A percentile compares a stretch with the other conserved stretches of the same genome.
Evolutionary conservation across 73 alveolate species (phyloP).

Genomic region (Diophrys sp.): DNA sequence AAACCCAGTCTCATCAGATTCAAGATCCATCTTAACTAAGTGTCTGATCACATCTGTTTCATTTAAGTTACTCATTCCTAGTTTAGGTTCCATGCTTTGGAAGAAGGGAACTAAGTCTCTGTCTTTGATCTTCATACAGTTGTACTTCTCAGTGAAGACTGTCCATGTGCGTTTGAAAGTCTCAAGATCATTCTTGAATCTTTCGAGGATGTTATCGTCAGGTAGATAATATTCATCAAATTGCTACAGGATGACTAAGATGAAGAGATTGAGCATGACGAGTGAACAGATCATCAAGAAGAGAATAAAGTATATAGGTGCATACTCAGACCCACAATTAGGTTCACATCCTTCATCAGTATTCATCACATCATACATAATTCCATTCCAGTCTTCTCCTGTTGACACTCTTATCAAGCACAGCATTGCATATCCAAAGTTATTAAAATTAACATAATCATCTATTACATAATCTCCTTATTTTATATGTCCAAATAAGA

Average conservation of each 20-base stretch:
- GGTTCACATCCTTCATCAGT: slow-evolving; percentile 4
- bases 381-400: slow-evolving; percentile 89
- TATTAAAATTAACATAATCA: slow-evolving; percentile 69
- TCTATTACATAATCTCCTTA: slow-evolving; percentile 54
- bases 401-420: slow-evolving; percentile 81
- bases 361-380: slow-evolving; percentile 69
- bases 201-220: slow-evolving; percentile 57
- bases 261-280: slow-evolving; percentile 71
- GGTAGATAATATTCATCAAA: slow-evolving; percentile 59
- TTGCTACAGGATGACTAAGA: slow-evolving; percentile 61
- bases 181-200: slow-evolving; percentile 52
- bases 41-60: slow-evolving; percentile 18
- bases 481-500: slow-evolving; percentile 67
- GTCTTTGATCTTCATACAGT: slow-evolving; percentile 45
- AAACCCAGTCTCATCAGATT: slow-evolving; percentile 57
- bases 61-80: slow-evolving; percentile 33
- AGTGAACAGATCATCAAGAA: slow-evolving; percentile 44
- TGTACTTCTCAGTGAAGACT: slow-evolving; percentile 19
- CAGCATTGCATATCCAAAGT: slow-evolving; percentile 75
- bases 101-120: slow-evolving; percentile 25
- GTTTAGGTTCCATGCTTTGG: slow-evolving; percentile 25
- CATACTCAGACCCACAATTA: slow-evolving; percentile 20
- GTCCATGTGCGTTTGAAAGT: slow-evolving; percentile 45
- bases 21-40: slow-evolving; percentile 21
- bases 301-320: slow-evolving; percentile 44